Base-by-base conservation (phyloP, 2,329 filamentous ascomycete species). In the Diaporthe citriasiana region DNA sequence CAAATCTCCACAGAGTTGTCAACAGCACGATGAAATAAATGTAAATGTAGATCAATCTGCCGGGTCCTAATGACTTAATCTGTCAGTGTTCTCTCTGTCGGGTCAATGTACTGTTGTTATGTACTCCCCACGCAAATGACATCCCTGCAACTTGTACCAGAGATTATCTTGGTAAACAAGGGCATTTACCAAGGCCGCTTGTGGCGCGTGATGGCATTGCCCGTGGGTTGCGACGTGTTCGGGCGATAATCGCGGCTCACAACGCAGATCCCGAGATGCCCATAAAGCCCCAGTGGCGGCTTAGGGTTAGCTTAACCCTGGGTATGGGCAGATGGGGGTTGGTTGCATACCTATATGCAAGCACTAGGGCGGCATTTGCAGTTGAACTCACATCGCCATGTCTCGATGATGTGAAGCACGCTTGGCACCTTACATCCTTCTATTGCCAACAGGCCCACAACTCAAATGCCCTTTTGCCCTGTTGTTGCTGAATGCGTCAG, bases 211-310 rank as follows among this genome's bases (percentile, higher is more conserved):
- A 33, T 35, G 45, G 33, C 5, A 27, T n/a, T 66, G 27, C 13
- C n/a, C n/a, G n/a, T n/a, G n/a, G 22, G 27, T 19, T 35, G 25
- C 33, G 63, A 66, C 63, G 47, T 53, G 63, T 53, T 38, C 63
- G 47, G 47, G 63, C 45, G 63, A 68, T 40, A 40, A 40, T 27
- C 45, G 33, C 47, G 47, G 30, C 47, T 53, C 19, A 51, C 12
- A 47, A 38, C n/a, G 38, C 57, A 60, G 38, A 22, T n/a, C 59
- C 40, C 33, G 33, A 40, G 7, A 13, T 30, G 8, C 17, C 19
- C 15, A 27, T 25, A 22, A 42, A 27, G 13, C n/a, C 10, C 59
- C 10, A 22, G 6, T 27, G 19, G 4, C 1, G 15, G 9, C 27
- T 25, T 22, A 65, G 42, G 42, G 60, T 65, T 35, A 38, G 15